Evolutionary conservation across 2,329 filamentous ascomycete species (phyloP), one percentile per base, ranked within the genome.

Genomic region (Chrysoporthe deuterocubensis): DNA sequence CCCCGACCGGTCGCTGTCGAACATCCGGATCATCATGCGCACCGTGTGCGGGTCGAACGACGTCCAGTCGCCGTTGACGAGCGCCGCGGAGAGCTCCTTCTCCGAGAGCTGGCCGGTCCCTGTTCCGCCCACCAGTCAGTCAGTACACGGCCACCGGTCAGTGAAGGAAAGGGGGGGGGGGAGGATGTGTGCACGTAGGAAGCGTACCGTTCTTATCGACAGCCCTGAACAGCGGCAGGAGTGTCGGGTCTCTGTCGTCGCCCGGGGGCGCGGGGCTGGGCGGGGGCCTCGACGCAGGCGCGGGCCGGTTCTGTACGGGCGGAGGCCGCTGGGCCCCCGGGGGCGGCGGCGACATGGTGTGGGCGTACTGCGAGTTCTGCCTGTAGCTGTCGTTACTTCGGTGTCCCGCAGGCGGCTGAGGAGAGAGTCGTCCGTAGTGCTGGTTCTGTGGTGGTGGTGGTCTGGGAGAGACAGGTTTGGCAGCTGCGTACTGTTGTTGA

Each of bases 11-110:
- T 97, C 92, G 68, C 91, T 92, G 81, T 98, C 95, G 81, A 99
- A 99, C 96, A 99, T 98, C 76, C 94, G 92, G 73, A 99, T 97
- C 94, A 99, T 97, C 93, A 98, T 97, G 76, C 91, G 91, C 72
- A 98, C 94, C 1, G 96, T 99, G 74, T 97, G 92, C 4, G 90
- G 86, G 79, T 99, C 94, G 78, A 99, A 99, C 4, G 93, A 74
- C 1, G 93, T 93, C 88, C 93, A 97, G 84, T 99, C 96, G 66
- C 94, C 95, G 77, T 99, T 99, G 69, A 98, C 94, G 6, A 99
- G 89, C 26, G 96, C 96, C 1, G 92, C 90, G 11, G 92, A 91
- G 54, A 99, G 89, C 79, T 98, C 95, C 63, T 85, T 85, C 80
- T 97, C 94, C 2, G 92, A 94, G 59, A 99, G 86, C 71, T 94